Percentiles rank a stretch among this genome's conserved stretches.
Conservation (phyloP, 768 basidiomycete species). For the Pisolithus orientalis region DNA sequence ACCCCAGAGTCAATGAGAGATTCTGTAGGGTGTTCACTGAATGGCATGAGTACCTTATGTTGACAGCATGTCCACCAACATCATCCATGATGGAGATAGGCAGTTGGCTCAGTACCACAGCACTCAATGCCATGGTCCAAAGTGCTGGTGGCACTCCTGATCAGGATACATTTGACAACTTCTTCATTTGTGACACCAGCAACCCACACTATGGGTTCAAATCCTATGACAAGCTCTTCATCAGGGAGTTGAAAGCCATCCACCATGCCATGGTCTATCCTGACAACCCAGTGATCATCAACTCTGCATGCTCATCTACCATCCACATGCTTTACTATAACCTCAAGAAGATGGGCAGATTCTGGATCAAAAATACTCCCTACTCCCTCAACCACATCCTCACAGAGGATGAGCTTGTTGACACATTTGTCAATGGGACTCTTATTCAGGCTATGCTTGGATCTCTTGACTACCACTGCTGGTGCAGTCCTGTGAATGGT, state of each 20-base stretch:
- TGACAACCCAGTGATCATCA: no score
- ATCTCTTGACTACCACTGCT: constrained; percentile 35
- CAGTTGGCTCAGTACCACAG: constrained; percentile 9
- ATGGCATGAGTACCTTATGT: constrained; percentile 44
- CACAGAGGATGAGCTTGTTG: constrained; percentile 31
- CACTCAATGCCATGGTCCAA: constrained; percentile 4
- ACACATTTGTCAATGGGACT: constrained; percentile 44
- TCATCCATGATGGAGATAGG: constrained; percentile 6
- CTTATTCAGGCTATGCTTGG: constrained; percentile 55
- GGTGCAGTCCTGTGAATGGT: constrained; percentile 39
- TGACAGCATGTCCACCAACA: constrained; percentile 36
- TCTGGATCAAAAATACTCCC: constrained; percentile 3
- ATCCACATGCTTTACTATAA: no score
- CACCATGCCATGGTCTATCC: constrained; percentile 12
- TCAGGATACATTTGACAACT: no score
- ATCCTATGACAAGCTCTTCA: no score
- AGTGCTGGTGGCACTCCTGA: no score
- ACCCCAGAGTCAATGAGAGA: constrained; percentile 34
- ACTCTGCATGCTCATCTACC: no score
- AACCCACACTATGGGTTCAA: no score
- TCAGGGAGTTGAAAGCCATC: constrained; percentile 14
- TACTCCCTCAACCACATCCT: constrained; percentile 59
- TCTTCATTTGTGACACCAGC: no score
- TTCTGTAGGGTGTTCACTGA: constrained; percentile 44
- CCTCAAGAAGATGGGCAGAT: no score